Conservation (phyloP, 2,329 filamentous ascomycete genomes). For the Neoascochyta sp. region DNA sequence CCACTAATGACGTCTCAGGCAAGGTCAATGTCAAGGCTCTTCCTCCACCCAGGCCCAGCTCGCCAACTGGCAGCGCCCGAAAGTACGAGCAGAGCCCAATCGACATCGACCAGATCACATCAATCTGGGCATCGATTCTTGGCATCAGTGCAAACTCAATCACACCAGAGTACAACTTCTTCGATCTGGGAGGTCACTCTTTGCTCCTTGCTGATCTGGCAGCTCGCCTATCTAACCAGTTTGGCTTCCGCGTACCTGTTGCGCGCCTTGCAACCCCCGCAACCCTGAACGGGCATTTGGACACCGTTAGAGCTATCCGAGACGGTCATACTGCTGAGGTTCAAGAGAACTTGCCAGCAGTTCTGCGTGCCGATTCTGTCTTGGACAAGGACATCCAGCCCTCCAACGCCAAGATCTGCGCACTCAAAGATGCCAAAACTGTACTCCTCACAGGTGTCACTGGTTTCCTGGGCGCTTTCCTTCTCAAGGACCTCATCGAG, state of each 20-base stretch:
- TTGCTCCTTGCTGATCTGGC: constrained; percentile 73
- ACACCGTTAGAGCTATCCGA: constrained; percentile 65
- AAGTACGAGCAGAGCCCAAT: constrained; percentile 61
- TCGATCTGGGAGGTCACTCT: constrained; percentile 76
- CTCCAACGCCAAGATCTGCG: constrained; percentile 50
- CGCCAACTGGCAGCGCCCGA: constrained; percentile 44
- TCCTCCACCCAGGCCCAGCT: constrained; percentile 56
- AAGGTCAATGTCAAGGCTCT: constrained; percentile 72
- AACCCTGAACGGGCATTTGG: constrained; percentile 68
- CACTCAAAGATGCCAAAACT: constrained; percentile 63
- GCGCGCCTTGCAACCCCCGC: constrained; percentile 67
- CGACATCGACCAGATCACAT: constrained; percentile 62
- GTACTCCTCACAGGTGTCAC: constrained; percentile 72
- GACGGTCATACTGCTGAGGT: constrained; percentile 71
- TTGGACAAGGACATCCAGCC: constrained; percentile 68
- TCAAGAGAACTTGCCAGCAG: constrained; percentile 69
- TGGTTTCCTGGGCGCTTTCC: constrained; percentile 71
- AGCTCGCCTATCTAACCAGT: constrained; percentile 63
- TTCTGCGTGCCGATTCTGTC: constrained; percentile 62
- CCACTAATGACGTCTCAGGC: constrained; percentile 74
- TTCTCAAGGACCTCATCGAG: constrained; percentile 66
- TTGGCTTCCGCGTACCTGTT: constrained; percentile 70
- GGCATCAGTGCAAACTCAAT: constrained; percentile 61
- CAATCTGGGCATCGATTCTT: constrained; percentile 68
- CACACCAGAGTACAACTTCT: constrained; percentile 70